Conservation (phyloP, 2,329 filamentous ascomycete species). For the Nectriaceae sp. region DNA sequence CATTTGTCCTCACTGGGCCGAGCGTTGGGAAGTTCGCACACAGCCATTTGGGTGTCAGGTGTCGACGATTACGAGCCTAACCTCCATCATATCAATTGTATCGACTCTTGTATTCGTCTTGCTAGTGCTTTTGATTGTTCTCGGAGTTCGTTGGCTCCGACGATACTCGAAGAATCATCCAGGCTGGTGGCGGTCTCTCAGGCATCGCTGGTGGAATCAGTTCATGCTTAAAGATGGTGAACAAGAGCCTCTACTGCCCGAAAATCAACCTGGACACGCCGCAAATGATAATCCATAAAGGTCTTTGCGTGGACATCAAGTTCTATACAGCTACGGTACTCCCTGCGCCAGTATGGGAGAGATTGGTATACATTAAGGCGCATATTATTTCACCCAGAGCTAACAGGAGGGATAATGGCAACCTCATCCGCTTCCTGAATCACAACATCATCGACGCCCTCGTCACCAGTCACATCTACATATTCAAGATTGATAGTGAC, state of each 20-base stretch:
- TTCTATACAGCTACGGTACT: constrained; percentile 11
- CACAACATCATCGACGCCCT: constrained; percentile 42
- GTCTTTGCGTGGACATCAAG: neutral
- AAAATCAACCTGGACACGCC: constrained; percentile 7
- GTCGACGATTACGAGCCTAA: constrained; percentile 37
- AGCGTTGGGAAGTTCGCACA: constrained; percentile 41
- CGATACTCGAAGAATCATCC: constrained; percentile 21
- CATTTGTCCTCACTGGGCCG: constrained; percentile 53
- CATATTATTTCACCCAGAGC: constrained; percentile 81
- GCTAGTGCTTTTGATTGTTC: constrained; percentile 22
- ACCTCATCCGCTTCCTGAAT: constrained; percentile 80
- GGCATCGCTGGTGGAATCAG: constrained; percentile 15
- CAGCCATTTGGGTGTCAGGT: constrained; percentile 38
- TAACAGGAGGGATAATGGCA: constrained; percentile 85
- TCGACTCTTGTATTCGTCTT: constrained; percentile 31
- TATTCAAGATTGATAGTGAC: constrained; percentile 83
- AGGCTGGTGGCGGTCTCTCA: constrained; percentile 17
- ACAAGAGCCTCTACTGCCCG: constrained; percentile 32
- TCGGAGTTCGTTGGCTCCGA: constrained; percentile 22
- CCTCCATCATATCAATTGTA: constrained; percentile 27
- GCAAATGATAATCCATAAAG: constrained; percentile 4
- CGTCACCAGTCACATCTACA: constrained; percentile 63
- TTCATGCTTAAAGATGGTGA: constrained; percentile 23
- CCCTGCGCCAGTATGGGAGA: neutral
- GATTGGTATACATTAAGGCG: too few relatives aligned